Base-by-base conservation (phyloP, 148 eudicot genomes). In the Camellia lanceoleosa region DNA sequence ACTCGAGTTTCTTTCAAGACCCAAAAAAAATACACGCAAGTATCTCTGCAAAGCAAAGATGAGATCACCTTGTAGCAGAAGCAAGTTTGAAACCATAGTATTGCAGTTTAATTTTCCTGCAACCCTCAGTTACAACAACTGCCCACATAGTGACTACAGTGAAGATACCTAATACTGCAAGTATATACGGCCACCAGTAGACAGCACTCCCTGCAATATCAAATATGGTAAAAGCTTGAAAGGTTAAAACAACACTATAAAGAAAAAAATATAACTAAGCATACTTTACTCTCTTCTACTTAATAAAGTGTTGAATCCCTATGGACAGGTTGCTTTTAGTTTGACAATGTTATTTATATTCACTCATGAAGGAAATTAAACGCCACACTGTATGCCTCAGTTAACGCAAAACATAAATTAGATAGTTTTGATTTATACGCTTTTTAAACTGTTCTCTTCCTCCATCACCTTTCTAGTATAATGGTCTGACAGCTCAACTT, bases 51-150 rank as follows among this genome's bases (percentile, higher is more conserved):
- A 61, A 23, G 71, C 71, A 80, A 77, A 23, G 64, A 10, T 51
- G 68, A n/a, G 76, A 55, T 82, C 75, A 93, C 99, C 99, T 92
- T 78, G 95, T 82, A 59, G 91, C 87, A 80, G 99, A 92, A 84
- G 99, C 99, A 83, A 96, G 94, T 86, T 91, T 93, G 83, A 93
- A 96, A 73, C 99, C 93, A 81, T 91, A 93, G 78, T 96, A 96
- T 77, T 93, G 98, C 81, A 96, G 92, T 84, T 96, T 93, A 77
- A 96, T 84, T 90, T 96, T 96, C 89, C 99, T 88, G 86, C 92
- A 96, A 80, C 99, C 98, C 90, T 96, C 95, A 42, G 98, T 92
- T 80, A 96, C 93, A 62, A 93, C 87, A 81, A 96, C 99, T 12
- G 98, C 97, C 92, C 91, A 94, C 99, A 96, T 92, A 54, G 98